These are phyloP conservation scores for Agapanthus africanus DNA, from an alignment of 106 monocot genomes.

Conservation along the genomic window DNA sequence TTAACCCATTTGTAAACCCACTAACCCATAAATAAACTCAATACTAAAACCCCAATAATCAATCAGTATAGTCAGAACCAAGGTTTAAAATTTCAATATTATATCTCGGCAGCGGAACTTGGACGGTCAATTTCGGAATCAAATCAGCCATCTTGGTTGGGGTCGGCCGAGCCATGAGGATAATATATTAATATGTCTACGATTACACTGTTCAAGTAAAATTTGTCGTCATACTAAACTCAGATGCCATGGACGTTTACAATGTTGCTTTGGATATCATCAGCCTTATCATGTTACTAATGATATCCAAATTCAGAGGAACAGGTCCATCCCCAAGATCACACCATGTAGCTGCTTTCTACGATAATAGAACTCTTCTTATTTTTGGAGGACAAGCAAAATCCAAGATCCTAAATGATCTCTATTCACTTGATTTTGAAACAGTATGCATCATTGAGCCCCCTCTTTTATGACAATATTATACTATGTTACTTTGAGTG, in stretches of 20 bases:
- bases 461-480: neutral
- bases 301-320: conserved; percentile 39
- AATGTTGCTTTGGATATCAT: neutral
- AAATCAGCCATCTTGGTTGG: too few species aligned
- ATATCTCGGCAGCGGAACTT: too few species aligned
- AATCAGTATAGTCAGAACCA: too few species aligned
- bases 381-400: conserved; percentile 92
- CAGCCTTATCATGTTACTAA: neutral
- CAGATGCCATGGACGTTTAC: neutral
- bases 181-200: neutral
- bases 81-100: too few species aligned
- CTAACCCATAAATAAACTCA: too few species aligned
- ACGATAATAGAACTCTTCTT: conserved; percentile 73
- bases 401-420: conserved; percentile 80
- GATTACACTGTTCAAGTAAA: neutral
- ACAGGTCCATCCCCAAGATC: conserved; percentile 81
- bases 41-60: too few species aligned
- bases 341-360: conserved; percentile 78
- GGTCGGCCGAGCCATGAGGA: too few species aligned
- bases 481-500: neutral
- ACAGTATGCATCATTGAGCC: conserved; percentile 47
- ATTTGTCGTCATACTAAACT: neutral
- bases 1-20: too few species aligned
- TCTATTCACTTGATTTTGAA: conserved; percentile 98
- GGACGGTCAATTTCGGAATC: too few species aligned